These are phyloP conservation scores for Stropharia rugosoannulata DNA, from an alignment of 768 basidiomycete genomes.

Conservation along the genomic window DNA sequence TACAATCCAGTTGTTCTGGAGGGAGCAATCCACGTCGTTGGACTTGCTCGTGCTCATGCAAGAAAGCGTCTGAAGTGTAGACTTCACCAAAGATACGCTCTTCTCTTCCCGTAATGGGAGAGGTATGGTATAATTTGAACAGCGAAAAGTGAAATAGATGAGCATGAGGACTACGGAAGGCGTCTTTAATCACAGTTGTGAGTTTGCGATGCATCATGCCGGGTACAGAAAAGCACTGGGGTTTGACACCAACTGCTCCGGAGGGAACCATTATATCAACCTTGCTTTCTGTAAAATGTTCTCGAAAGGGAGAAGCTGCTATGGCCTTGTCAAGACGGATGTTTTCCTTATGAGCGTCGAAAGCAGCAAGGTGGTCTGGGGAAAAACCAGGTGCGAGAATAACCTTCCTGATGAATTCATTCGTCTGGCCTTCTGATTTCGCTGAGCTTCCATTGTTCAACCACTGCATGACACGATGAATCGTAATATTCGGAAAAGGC, in stretches of 20 bases:
- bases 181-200: slow-evolving; percentile 21
- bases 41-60: slow-evolving; percentile 26
- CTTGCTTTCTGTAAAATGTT: slow-evolving; percentile 9
- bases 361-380: slow-evolving; percentile 6
- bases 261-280: slow-evolving; percentile 30
- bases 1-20: slow-evolving; percentile 23
- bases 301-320: slow-evolving; percentile 1
- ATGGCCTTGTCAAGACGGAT: slow-evolving; percentile 11
- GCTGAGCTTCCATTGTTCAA: slow-evolving; percentile 14
- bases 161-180: slow-evolving; percentile 18
- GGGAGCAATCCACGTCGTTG: slow-evolving; percentile 19
- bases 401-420: slow-evolving; percentile 18
- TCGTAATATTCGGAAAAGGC: slow-evolving; percentile 12
- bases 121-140: slow-evolving; percentile 22
- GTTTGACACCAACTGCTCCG: slow-evolving; percentile 13
- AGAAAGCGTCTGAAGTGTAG: slow-evolving; percentile 28
- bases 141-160: slow-evolving; percentile 26
- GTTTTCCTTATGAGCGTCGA: slow-evolving; percentile 14
- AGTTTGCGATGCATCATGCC: slow-evolving; percentile 26
- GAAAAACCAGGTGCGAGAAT: slow-evolving; percentile 17
- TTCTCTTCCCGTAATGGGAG: slow-evolving; percentile 9
- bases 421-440: slow-evolving; percentile 16
- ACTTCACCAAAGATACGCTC: slow-evolving; percentile 23
- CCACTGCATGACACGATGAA: slow-evolving; percentile 24
- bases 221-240: slow-evolving; percentile 20